Evolutionary conservation across 75 land plant species (phyloP).

Genomic region (Picea sitchensis): DNA sequence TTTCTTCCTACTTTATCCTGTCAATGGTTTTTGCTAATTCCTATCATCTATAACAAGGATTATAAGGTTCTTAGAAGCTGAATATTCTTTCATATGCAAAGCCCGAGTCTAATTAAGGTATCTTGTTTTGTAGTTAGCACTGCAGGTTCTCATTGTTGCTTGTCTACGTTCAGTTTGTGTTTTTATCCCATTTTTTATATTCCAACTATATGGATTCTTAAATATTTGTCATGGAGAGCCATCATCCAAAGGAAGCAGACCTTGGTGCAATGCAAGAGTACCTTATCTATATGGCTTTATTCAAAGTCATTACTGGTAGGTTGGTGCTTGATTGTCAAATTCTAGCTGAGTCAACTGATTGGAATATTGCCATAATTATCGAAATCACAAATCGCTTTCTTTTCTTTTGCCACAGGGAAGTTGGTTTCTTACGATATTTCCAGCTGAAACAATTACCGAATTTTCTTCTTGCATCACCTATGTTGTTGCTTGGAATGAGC

Average conservation of each 20-base stretch:
- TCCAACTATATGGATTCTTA: slow-evolving; percentile 77
- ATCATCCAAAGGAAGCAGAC: slow-evolving; percentile 36
- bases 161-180: slow-evolving; percentile 40
- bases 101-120: not conserved
- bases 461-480: slow-evolving; percentile 92
- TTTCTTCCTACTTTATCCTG: not conserved
- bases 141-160: slow-evolving; percentile 37
- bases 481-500: slow-evolving; percentile 56
- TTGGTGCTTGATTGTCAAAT: not conserved
- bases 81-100: not conserved
- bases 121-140: slow-evolving; percentile 38
- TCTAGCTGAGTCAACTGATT: not conserved
- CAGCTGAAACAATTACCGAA: slow-evolving; percentile 92
- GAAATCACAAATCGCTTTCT: slow-evolving; percentile 1
- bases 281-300: slow-evolving; percentile 85
- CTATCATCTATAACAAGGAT: not conserved
- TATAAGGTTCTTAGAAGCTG: not conserved
- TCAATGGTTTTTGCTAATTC: not conserved
- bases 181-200: slow-evolving; percentile 60
- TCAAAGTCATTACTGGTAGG: slow-evolving; percentile 93
- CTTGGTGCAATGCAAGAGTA: slow-evolving; percentile 77
- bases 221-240: slow-evolving; percentile 50
- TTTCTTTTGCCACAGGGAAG: slow-evolving; percentile 61
- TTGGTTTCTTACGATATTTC: slow-evolving; percentile 91
- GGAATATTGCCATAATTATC: slow-evolving; percentile 6